Evolutionary conservation across 495 filamentous ascomycete species (phyloP), one percentile per base, ranked within the genome.

Genomic region (Aspergillus bertholletiae): DNA sequence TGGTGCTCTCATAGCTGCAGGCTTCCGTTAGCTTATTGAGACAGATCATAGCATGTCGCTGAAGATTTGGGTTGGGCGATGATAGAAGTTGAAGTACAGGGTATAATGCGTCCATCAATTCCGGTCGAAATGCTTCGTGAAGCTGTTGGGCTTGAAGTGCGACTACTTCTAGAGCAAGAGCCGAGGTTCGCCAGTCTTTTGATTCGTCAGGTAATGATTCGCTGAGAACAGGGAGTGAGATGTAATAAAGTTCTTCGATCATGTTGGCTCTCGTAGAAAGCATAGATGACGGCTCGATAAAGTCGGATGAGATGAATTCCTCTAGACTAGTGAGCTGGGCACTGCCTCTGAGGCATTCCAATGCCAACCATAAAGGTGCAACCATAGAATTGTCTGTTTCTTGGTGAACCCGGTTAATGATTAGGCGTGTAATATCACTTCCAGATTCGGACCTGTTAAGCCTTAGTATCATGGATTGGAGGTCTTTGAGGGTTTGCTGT

Each of bases 41-140:
- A 44, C 87, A 89, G 4, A 83, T 82, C 60, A 97, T 90, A 18
- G 92, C 88, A 70, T 97, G 94, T 17, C 80, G 77, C 56, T 92
- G 86, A 5, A 97, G 77, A 7, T 74, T 79, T 0, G 80, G 67
- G 21, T 86, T 81, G 27, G 72, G 75, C 4, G 90, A 92, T 5
- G 90, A 91, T n/a, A 97, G 76, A 30, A 90, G 81, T 46, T 96
- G 89, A 0, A 95, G 75, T 18, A 96, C 80, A 2, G 94, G 92
- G 66, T 96, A 97, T 7, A 99, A 76, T 2, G 90, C 86, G 56
- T 99, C 94, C 53, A 96, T 88, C 9, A 99, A 78, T 63, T 97
- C 92, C 3, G 82, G 78, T 15, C 89, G 83, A 66, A 97, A 99
- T 7, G 81, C 82, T 46, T 79, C 57, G 51, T 81, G 78, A 20